Evolutionary conservation across 148 eudicot species (phyloP), one percentile per base, ranked within the genome.

Genomic region (Fallopia convolvulus): DNA sequence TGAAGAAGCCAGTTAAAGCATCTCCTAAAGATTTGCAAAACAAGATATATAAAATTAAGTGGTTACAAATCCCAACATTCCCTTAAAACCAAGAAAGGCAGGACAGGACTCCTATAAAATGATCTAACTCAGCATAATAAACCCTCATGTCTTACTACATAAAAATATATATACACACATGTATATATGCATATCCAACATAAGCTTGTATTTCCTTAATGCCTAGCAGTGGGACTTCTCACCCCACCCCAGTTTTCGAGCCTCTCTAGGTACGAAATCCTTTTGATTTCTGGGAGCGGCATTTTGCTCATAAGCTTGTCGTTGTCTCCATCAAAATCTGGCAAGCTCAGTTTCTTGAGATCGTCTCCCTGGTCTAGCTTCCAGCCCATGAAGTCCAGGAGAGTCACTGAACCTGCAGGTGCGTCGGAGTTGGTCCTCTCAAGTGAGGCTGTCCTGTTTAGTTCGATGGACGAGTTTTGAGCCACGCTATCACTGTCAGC

Each of bases 371-470:
- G 84, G 72, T 85, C 82, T 63, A 79, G 18, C n/a, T 46, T 78
- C 90, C 90, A 87, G 0, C 88, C 88, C 86, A 87, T 87, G 81
- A 83, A 85, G 82, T 87, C 90, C 12, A 80, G 56, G 14, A 87
- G 82, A 55, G 86, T 85, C 80, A 49, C 83, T 9, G 86, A 75
- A 63, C 53, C 72, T 20, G 88, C 81, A 1, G 86, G 74, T 40
- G 81, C 83, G 8, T 74, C 72, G 74, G 1, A 36, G 10, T 10
- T 77, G 66, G 41, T 86, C 87, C 75, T 75, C 42, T 79, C 75
- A 13, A 17, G 42, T 20, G 77, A 20, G 17, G 61, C 70, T 42
- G 76, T 78, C 81, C 53, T 20, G 40, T 81, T 76, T 60, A 41
- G 61, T 77, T 47, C 66, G 0, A 18, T 18, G 14, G 87, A 73